Conservation (phyloP, 306 rosid genomes). For the Mimosa pudica region DNA sequence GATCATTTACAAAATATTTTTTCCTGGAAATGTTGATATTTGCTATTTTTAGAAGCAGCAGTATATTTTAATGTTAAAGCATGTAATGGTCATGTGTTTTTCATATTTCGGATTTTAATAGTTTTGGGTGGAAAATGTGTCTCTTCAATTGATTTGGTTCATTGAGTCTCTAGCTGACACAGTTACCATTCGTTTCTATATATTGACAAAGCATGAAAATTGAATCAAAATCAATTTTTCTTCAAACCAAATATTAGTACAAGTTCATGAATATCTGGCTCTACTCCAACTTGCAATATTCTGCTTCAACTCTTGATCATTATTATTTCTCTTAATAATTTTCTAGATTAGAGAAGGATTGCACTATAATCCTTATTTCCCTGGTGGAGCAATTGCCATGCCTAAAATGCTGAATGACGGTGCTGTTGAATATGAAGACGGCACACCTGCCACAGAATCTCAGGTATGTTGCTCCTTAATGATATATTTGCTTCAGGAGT, state of each 20-base stretch:
- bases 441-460: constrained; percentile 93
- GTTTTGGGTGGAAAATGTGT: neutral
- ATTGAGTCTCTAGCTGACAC: neutral
- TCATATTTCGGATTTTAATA: neutral
- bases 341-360: constrained; percentile 92
- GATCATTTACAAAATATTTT: neutral
- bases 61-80: neutral
- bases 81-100: neutral
- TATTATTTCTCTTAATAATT: constrained; percentile 29
- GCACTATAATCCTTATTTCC: constrained; percentile 96
- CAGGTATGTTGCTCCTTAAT: constrained; percentile 55
- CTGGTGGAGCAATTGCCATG: constrained; percentile 99
- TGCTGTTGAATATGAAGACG: constrained; percentile 95
- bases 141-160: too few species aligned
- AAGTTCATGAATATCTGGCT: constrained; percentile 1
- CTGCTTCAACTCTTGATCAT: constrained; percentile 2
- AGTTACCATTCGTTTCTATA: neutral
- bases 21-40: neutral
- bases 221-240: neutral
- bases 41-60: constrained; percentile 13
- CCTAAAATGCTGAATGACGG: constrained; percentile 99
- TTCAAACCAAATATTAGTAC: neutral
- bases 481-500: constrained; percentile 1
- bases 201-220: neutral
- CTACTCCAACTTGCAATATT: constrained; percentile 4